Conservation (phyloP, 495 filamentous ascomycete species). For the Evernia prunastri region DNA sequence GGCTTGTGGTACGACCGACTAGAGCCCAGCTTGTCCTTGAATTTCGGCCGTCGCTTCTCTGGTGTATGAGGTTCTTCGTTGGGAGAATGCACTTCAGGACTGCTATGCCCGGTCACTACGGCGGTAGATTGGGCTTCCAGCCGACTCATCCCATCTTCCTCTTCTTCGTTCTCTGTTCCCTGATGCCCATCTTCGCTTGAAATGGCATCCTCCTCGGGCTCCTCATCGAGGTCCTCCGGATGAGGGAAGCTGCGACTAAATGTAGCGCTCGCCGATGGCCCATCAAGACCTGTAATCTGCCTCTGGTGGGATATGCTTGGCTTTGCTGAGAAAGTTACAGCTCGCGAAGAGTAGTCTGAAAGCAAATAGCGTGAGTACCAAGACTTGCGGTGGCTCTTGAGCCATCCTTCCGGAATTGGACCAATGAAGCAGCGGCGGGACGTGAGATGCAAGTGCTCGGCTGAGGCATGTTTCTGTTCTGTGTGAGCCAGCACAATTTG, state of each 20-base stretch:
- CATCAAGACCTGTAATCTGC: constrained; percentile 37
- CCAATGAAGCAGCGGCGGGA: constrained; percentile 61
- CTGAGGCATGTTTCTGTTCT: constrained; percentile 52
- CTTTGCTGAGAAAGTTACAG: constrained; percentile 48
- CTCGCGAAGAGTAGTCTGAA: constrained; percentile 51
- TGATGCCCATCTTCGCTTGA: constrained; percentile 2
- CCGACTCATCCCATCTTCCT: constrained; percentile 23
- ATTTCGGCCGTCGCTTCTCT: constrained; percentile 3
- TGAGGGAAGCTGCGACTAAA: constrained; percentile 39
- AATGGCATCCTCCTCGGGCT: constrained; percentile 23
- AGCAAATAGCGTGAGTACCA: constrained; percentile 55
- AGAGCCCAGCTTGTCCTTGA: constrained; percentile 2
- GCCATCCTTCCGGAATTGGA: constrained; percentile 62
- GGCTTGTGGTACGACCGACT: background rate
- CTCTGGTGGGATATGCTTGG: constrained; percentile 37
- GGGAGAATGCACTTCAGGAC: background rate
- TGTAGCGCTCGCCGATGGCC: constrained; percentile 34
- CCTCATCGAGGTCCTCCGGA: constrained; percentile 35
- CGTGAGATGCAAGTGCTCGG: constrained; percentile 57
- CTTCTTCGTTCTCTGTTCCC: constrained; percentile 23
- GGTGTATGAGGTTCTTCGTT: constrained; percentile 9
- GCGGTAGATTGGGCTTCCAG: constrained; percentile 20
- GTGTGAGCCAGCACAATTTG: background rate
- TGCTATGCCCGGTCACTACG: background rate
- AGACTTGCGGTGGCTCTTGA: constrained; percentile 56